These are phyloP conservation scores for Penicillium ochrochloron DNA, from an alignment of 495 filamentous ascomycete species.

Conservation along the genomic window DNA sequence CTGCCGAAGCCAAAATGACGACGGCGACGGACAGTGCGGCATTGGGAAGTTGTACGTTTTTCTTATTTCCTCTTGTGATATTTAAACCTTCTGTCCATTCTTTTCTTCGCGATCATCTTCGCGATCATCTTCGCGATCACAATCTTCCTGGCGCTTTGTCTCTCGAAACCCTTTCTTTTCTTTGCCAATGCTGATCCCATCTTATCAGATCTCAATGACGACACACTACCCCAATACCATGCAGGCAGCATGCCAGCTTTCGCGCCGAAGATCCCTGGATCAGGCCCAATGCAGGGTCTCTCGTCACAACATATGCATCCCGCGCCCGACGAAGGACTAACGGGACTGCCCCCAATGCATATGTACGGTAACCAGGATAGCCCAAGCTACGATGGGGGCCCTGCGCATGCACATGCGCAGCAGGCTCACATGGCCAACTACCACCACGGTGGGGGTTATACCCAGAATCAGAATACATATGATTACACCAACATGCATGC, in stretches of 20 bases:
- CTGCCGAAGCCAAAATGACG: conserved; percentile 18
- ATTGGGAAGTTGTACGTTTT: conserved; percentile 7
- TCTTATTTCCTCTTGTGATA: background rate
- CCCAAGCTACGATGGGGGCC: background rate
- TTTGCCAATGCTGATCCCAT: background rate
- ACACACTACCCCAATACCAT: conserved; percentile 17
- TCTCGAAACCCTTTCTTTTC: background rate
- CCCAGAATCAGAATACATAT: background rate
- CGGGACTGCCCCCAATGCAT: background rate
- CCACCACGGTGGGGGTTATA: background rate
- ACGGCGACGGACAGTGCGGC: background rate
- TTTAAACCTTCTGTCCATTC: background rate
- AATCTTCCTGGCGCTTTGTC: background rate
- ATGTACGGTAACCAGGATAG: background rate
- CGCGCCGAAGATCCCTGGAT: conserved; percentile 17
- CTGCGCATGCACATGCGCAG: background rate
- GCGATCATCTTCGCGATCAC: no score
- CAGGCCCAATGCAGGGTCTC: conserved; percentile 17
- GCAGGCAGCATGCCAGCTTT: conserved; percentile 18
- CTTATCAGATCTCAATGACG: conserved; percentile 18
- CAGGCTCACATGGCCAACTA: background rate
- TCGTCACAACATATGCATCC: conserved; percentile 3
- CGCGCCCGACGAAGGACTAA: background rate
- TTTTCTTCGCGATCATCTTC: no score
- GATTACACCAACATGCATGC: background rate